Base-by-base conservation (phyloP, 2,329 filamentous ascomycete genomes). In the Arthroderma sp. region DNA sequence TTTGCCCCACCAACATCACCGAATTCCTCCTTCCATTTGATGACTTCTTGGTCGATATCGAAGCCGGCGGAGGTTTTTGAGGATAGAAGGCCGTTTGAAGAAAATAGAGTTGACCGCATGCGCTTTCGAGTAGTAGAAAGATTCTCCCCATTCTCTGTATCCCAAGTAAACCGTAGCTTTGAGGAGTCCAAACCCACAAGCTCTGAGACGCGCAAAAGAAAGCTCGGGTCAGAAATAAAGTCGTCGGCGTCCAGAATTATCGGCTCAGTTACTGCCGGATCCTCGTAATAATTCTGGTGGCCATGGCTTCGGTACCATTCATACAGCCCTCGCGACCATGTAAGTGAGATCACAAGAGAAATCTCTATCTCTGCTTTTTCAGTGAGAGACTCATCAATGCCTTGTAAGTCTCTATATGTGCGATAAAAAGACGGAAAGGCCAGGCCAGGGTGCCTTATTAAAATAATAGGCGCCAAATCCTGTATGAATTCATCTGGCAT, bases 371-470 rank as follows among this genome's bases (percentile, higher is more conserved):
- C 32, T 34, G 8, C 32, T 34, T 34, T 11, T 15, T 36, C 22
- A 36, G 11, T 22, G 2, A 15, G n/a, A 8, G 22, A 22, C 4
- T 32, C 40, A 6, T 30, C 3, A 11, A 32, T 30, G 15, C 15
- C 15, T 22, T 22, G 15, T 22, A 22, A 22, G 15, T 22, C 15
- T 22, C 15, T 22, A 22, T 22, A 22, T 10, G 39, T 51, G 2
- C 64, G 63, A 46, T 61, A 62, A 11, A 57, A 48, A 1, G 64
- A 68, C 4, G 63, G 58, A 32, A 62, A 66, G 2, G 56, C 50
- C 27, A 68, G 50, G 5, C 61, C 62, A 4, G 65, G 65, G 43
- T 67, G 62, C 1, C 64, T 56, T 44, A 66, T 62, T 29, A 64
- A 52, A 42, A 66, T 63, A 1, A 57, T 54, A 5, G 60, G 50